Percentiles rank a stretch among this genome's conserved stretches.
phyloP scores from a whole-genome alignment of 169 alveolate species.

The Plasmodium cynomolgi region DNA sequence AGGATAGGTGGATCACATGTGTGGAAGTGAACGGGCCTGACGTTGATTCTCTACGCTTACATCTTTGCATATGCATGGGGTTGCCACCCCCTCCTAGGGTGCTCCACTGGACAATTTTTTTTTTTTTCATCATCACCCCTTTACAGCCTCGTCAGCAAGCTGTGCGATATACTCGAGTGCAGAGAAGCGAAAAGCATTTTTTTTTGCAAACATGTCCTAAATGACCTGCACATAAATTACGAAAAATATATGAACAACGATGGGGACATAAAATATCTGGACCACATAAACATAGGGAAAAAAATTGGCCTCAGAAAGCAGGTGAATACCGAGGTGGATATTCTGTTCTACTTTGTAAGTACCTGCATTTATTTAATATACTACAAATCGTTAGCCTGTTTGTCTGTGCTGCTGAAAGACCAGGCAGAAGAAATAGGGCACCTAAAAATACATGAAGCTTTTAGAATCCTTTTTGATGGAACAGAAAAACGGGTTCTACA shows the following conservation, averaged over 20 bases:
- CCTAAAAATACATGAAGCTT: background rate
- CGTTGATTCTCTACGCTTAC: background rate
- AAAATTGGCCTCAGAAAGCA: constrained; percentile 5
- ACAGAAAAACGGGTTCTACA: constrained; percentile 39
- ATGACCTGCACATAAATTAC: constrained; percentile 25
- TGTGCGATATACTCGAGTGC: constrained; percentile 54
- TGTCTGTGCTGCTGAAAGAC: constrained; percentile 5
- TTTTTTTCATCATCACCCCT: background rate
- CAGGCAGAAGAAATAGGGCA: background rate
- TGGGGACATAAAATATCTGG: constrained; percentile 56
- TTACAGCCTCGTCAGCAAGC: constrained; percentile 13
- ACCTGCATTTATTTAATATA: constrained; percentile 37
- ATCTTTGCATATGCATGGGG: background rate
- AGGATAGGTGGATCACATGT: background rate
- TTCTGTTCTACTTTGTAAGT: constrained; percentile 35
- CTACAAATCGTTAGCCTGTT: constrained; percentile 30
- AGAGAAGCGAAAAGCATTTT: constrained; percentile 43
- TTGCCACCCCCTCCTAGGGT: background rate
- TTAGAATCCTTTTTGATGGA: constrained; percentile 10
- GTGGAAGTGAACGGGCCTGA: background rate
- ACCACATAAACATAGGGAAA: constrained; percentile 38
- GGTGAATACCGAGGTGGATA: constrained; percentile 17
- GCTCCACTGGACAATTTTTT: background rate
- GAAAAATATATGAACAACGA: constrained; percentile 61
- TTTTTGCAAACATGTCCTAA: constrained; percentile 37